Evolutionary conservation across 371 early-diverging fungal species (phyloP).

Genomic region (Massospora cicadina): DNA sequence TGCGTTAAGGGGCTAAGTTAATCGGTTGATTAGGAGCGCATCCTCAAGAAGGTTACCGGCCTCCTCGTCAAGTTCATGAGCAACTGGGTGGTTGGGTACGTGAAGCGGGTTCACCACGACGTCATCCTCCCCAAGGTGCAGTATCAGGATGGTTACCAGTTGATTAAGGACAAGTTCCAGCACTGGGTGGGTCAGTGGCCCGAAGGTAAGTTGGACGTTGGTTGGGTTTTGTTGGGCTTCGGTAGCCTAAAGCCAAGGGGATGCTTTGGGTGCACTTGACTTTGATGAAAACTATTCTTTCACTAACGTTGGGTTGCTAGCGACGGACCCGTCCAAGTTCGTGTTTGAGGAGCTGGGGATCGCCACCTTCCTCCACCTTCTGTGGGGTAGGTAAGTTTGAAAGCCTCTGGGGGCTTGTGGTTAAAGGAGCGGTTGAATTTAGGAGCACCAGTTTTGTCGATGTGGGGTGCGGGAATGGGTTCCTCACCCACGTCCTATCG

Average conservation of each 20-base stretch:
- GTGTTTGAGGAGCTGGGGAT: slow-evolving; percentile 77
- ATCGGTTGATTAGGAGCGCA: slow-evolving; percentile 17
- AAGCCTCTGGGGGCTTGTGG: slow-evolving; percentile 11
- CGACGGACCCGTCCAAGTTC: slow-evolving; percentile 62
- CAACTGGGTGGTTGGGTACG: slow-evolving; percentile 48
- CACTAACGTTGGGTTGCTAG: slow-evolving; percentile 16
- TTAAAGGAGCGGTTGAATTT: background rate
- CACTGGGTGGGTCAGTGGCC: slow-evolving; percentile 8
- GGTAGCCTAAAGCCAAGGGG: too few relatives aligned
- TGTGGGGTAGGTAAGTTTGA: slow-evolving; percentile 40
- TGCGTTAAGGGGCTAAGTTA: background rate
- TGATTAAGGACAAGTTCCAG: slow-evolving; percentile 9
- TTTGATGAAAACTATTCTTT: slow-evolving; percentile 56
- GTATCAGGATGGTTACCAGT: slow-evolving; percentile 20
- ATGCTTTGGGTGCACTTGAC: too few relatives aligned
- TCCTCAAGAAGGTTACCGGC: slow-evolving; percentile 15
- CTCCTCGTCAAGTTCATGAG: background rate
- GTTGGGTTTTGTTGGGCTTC: background rate
- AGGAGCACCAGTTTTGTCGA: slow-evolving; percentile 51
- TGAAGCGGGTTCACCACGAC: slow-evolving; percentile 51
- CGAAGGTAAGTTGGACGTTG: background rate
- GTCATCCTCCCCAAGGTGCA: slow-evolving; percentile 42
- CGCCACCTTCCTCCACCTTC: slow-evolving; percentile 54
- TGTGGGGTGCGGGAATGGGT: slow-evolving; percentile 83
- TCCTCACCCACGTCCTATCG: slow-evolving; percentile 58